Conservation (phyloP, 805 yeast genomes). For the Candida succiphila region DNA sequence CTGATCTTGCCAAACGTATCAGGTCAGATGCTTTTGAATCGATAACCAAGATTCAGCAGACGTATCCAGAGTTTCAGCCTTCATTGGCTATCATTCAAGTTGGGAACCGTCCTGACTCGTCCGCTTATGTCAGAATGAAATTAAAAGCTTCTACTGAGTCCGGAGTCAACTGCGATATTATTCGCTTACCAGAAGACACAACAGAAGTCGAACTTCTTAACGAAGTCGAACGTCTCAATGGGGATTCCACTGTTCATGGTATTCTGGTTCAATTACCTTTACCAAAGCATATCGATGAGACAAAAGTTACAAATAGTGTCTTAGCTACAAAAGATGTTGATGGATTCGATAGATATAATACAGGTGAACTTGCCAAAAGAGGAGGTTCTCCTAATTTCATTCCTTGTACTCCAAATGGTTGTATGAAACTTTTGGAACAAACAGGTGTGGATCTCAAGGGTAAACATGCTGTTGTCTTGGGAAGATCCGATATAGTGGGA, state of each 20-base stretch:
- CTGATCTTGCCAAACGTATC: constrained; percentile 31
- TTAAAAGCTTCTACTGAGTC: constrained; percentile 68
- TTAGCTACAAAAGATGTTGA: constrained; percentile 67
- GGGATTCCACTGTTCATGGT: constrained; percentile 55
- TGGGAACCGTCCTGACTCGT: constrained; percentile 68
- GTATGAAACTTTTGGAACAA: constrained; percentile 51
- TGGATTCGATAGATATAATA: constrained; percentile 71
- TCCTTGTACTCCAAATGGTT: constrained; percentile 83
- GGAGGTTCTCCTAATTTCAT: constrained; percentile 62
- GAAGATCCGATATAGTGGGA: constrained; percentile 83
- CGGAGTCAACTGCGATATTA: constrained; percentile 49
- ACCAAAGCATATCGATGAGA: constrained; percentile 62
- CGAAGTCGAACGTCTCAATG: constrained; percentile 46
- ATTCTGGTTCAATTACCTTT: constrained; percentile 69
- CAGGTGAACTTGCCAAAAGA: constrained; percentile 67
- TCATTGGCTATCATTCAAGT: constrained; percentile 64
- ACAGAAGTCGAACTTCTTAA: constrained; percentile 46
- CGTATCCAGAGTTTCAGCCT: constrained; percentile 51
- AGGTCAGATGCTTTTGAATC: constrained; percentile 32
- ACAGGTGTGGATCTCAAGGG: constrained; percentile 50
- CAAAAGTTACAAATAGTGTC: constrained; percentile 58
- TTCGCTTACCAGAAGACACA: constrained; percentile 47
- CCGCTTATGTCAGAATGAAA: constrained; percentile 77
- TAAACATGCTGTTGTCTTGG: constrained; percentile 71
- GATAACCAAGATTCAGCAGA: constrained; percentile 29